Evolutionary conservation across 2,329 filamentous ascomycete genomes (phyloP), one percentile per base, ranked within the genome.

Genomic region (Penicillium sp.): DNA sequence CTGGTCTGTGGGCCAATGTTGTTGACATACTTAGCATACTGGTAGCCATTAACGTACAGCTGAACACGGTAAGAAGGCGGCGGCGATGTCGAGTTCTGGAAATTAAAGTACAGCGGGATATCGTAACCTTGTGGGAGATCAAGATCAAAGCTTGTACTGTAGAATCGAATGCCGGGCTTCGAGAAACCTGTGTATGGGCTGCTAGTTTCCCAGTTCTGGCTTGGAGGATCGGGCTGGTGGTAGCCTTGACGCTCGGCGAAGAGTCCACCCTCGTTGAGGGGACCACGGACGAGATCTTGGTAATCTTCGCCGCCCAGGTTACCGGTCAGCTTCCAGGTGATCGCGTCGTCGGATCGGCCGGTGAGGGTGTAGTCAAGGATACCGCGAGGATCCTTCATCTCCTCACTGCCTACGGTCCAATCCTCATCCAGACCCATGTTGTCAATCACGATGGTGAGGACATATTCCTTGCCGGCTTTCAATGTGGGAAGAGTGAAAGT

Each of bases 1-100:
- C 72, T 78, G 0, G 81, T 85, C 75, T 93, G 89, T 1, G 90
- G 90, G 0, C 90, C 90, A n/a, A 92, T 79, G 61, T 91, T 88
- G 67, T 85, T 86, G n/a, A 75, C 72, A 59, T 83, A 87, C 68
- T 87, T 86, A 2, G 84, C 85, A 61, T 86, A 91, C 70, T 92
- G 89, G 72, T 86, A 92, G 1, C 90, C 90, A 64, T 92, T 92
- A 45, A 92, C 85, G 66, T 83, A 92, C 7, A 92, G 73, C 64
- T 88, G 82, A 1, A 80, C 84, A 19, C 89, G 79, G 60, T 88
- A 89, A 6, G 75, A 70, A 11, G 58, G 29, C 83, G 87, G 41
- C 82, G 84, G 0, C 81, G 59, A 57, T 84, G 22, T 78, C 44
- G 48, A 63, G 50, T 75, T 75, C 1, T 64, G 67, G 58, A 85